phyloP scores from a whole-genome alignment of 345 rosid genomes.

The Salix dunnii region DNA sequence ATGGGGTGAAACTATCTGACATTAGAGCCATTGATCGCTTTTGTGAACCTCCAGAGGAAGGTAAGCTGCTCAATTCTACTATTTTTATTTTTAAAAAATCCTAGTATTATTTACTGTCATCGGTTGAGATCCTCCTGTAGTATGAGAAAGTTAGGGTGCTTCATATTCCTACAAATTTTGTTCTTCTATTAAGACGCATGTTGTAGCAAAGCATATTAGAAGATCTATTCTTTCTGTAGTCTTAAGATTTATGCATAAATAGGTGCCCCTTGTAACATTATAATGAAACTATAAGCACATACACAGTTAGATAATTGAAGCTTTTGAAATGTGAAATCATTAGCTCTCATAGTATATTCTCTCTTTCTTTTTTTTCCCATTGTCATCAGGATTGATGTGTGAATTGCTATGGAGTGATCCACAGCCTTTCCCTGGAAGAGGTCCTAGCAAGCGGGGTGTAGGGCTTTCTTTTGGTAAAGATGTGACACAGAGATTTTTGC shows the following conservation, averaged over 20 bases:
- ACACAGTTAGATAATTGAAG: background rate
- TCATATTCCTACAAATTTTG: too few species aligned
- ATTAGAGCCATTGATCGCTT: constrained; percentile 84
- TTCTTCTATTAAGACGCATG: too few species aligned
- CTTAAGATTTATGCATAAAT: too few species aligned
- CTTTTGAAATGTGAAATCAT: background rate
- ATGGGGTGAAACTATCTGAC: constrained; percentile 89
- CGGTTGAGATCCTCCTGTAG: background rate
- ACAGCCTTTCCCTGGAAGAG: constrained; percentile 89
- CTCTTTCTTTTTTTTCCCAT: constrained; percentile 6
- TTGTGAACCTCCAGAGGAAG: constrained; percentile 99
- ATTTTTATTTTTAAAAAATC: background rate
- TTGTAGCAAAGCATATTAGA: too few species aligned
- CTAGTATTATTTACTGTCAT: background rate
- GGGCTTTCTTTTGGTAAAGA: constrained; percentile 95
- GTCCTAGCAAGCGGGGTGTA: constrained; percentile 97
- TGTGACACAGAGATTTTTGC: constrained; percentile 76
- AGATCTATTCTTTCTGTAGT: too few species aligned
- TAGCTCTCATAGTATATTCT: background rate
- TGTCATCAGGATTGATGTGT: constrained; percentile 77
- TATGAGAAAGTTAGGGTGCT: background rate
- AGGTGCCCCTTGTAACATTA: too few species aligned
- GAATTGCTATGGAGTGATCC: constrained; percentile 99
- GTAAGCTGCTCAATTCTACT: constrained; percentile 32
- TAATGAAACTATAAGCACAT: background rate